These are phyloP conservation scores for Pestalotiopsis sp. DNA, from an alignment of 2,329 filamentous ascomycete species.

Conservation along the genomic window DNA sequence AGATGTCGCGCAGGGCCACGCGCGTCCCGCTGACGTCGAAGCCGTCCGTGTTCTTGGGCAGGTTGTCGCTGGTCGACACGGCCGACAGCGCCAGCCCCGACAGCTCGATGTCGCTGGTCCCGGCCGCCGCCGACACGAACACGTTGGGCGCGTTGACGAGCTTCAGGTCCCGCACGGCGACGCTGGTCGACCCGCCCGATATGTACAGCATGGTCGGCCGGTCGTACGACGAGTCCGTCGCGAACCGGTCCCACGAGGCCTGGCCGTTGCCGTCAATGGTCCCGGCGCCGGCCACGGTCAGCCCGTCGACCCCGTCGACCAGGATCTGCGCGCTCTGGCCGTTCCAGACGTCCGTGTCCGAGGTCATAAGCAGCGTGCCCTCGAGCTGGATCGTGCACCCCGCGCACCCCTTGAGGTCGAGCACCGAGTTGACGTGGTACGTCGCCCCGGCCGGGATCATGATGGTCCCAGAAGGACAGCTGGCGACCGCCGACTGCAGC, in stretches of 20 bases:
- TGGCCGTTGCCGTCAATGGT: conserved; percentile 52
- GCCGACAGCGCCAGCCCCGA: conserved; percentile 33
- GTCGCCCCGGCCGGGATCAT: conserved; percentile 42
- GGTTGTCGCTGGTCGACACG: conserved; percentile 38
- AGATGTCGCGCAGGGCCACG: conserved; percentile 38
- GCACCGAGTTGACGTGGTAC: conserved; percentile 44
- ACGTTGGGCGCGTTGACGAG: conserved; percentile 45
- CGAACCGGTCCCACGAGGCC: conserved; percentile 43
- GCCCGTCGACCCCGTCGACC: conserved; percentile 38
- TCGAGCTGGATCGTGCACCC: conserved; percentile 50
- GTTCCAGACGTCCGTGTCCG: conserved; percentile 44
- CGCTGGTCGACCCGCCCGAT: conserved; percentile 36
- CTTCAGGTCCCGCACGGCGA: conserved; percentile 39
- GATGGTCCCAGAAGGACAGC: conserved; percentile 43
- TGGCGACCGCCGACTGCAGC: conserved; percentile 42
- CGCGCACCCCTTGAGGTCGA: conserved; percentile 43
- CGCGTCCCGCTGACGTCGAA: conserved; percentile 43
- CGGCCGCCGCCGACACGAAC: background rate
- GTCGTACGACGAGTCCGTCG: conserved; percentile 36
- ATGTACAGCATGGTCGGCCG: conserved; percentile 46
- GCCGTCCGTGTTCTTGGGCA: conserved; percentile 45
- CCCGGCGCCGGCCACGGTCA: conserved; percentile 42
- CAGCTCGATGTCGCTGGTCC: background rate
- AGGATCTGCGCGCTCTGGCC: conserved; percentile 42
- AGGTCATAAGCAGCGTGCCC: conserved; percentile 42